Evolutionary conservation across 2,329 filamentous ascomycete genomes (phyloP).

Genomic region (Albophoma yamanashiensis): DNA sequence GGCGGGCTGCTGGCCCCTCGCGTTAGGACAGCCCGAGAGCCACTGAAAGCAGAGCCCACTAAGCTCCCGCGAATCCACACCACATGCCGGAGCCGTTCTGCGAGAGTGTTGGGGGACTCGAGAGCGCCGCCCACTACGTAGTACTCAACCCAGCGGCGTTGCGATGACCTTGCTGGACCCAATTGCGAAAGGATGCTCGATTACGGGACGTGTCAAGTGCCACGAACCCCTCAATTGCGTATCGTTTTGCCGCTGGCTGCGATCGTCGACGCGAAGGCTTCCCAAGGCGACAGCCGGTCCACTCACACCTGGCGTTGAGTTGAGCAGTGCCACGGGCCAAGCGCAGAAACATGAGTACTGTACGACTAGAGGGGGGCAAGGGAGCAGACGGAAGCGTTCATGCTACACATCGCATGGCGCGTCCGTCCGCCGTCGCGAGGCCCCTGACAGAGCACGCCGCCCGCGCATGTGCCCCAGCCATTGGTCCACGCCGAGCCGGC

Average conservation of each 20-base stretch:
- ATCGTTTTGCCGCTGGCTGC: neutral
- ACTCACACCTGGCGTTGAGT: neutral
- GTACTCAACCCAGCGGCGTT: no score
- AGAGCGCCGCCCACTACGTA: no score
- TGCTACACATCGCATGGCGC: neutral
- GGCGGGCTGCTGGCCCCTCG: neutral
- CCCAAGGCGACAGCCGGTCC: neutral
- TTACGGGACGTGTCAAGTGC: neutral
- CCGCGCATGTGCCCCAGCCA: constrained; percentile 30
- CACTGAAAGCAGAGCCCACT: neutral
- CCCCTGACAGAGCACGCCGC: constrained; percentile 14
- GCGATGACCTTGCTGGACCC: no score
- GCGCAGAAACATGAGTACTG: no score
- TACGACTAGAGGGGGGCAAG: neutral
- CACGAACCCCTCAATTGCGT: neutral
- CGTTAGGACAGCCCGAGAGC: no score
- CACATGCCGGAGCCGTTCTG: neutral
- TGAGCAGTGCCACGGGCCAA: no score
- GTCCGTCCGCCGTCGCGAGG: neutral
- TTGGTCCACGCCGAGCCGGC: constrained; percentile 22
- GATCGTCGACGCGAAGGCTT: neutral
- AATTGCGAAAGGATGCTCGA: no score
- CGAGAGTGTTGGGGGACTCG: neutral
- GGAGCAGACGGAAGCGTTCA: neutral
- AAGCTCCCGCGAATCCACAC: neutral